These are phyloP conservation scores for Cladosporium sp. DNA, from an alignment of 2,329 filamentous ascomycete genomes.

Conservation along the genomic window DNA sequence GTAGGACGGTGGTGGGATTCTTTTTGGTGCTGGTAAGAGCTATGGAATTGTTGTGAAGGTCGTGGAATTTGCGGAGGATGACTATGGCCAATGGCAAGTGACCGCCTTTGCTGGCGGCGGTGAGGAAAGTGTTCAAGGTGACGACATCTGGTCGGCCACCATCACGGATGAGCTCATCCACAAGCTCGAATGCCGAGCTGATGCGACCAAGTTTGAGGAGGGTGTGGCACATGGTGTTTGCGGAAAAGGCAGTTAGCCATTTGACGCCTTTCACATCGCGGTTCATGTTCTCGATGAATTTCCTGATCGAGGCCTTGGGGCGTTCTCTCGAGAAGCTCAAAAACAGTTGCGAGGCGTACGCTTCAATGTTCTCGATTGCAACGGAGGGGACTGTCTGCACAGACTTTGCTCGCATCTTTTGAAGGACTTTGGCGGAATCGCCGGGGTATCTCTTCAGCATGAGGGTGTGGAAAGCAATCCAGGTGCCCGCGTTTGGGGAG, in stretches of 20 bases:
- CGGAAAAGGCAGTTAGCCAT: slow-evolving; percentile 29
- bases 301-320: slow-evolving; percentile 12
- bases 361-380: slow-evolving; percentile 16
- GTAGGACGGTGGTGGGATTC: background rate
- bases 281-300: slow-evolving; percentile 22
- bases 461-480: slow-evolving; percentile 29
- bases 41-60: background rate
- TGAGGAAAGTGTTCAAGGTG: slow-evolving; percentile 32
- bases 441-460: slow-evolving; percentile 21
- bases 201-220: slow-evolving; percentile 27
- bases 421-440: slow-evolving; percentile 20
- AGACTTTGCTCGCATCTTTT: slow-evolving; percentile 28
- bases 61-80: slow-evolving; percentile 22
- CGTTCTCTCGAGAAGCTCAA: background rate
- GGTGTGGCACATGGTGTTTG: slow-evolving; percentile 27
- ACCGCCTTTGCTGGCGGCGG: slow-evolving; percentile 19
- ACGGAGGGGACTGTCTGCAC: slow-evolving; percentile 23
- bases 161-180: slow-evolving; percentile 22
- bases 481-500: slow-evolving; percentile 26
- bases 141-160: slow-evolving; percentile 22
- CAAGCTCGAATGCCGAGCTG: slow-evolving; percentile 24
- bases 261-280: slow-evolving; percentile 20
- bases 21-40: slow-evolving; percentile 15
- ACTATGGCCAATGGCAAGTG: slow-evolving; percentile 24
- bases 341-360: slow-evolving; percentile 25